Base-by-base conservation (phyloP, 2,329 filamentous ascomycete species). In the Monosporascus ibericus region DNA sequence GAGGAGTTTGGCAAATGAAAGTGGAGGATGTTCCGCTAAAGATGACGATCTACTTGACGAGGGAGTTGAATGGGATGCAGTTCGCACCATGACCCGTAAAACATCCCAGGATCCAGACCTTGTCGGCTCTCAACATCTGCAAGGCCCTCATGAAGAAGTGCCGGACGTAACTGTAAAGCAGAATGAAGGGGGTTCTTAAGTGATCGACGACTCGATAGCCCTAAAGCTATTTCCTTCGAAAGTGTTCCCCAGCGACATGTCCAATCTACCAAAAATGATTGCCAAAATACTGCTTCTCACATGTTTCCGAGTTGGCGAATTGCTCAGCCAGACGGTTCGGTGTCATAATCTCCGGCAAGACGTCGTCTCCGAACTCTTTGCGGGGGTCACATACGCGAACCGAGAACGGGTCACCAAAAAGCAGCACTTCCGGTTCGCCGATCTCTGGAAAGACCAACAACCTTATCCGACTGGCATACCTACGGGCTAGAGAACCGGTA, bases 231-330 rank as follows among this genome's bases (percentile, higher is more conserved):
- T 84, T 84, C 85, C 56, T 81, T 80, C 7, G 44, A 55, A 55
- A 67, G 70, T 18, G 67, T 80, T 18, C 69, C 24, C 24, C 14
- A 25, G 68, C 2, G 77, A 82, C 60, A 73, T 78, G 36, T 81
- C 80, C 22, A 74, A 74, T 3, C 70, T 86, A 5, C 68, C 76
- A 15, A 81, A 81, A 8, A 60, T 82, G 2, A 76, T 76, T 0
- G 69, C 76, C 2, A 63, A 68, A 9, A 68, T 62, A 0, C 53
- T 77, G 6, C 68, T 85, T 14, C 76, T 80, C 11, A 82, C 79
- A 0, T 87, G 84, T 62, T 88, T 88, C 58, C 76, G 83, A 25
- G 73, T 86, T 24, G 80, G 79, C 3, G 82, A 87, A 60, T 77
- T 86, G 52, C 69, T 82, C 47, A 71, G 71, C 17, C 73, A 77